Base-by-base conservation (phyloP, 306 rosid species). In the Bauhinia variegata region DNA sequence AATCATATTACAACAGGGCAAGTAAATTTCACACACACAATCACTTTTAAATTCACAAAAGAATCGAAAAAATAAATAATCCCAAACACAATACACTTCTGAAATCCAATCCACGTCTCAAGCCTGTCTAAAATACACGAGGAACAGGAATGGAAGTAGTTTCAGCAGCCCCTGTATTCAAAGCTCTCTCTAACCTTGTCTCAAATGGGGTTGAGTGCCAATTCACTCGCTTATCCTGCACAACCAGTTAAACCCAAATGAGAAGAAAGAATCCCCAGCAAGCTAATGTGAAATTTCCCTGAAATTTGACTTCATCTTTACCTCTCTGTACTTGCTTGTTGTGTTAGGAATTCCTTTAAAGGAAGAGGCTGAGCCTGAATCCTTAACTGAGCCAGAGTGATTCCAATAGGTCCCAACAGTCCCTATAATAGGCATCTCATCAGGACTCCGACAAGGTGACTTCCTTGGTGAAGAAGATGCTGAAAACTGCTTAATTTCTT, bases 241-340 rank as follows among this genome's bases (percentile, higher is more conserved):
- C 72, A 59, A 43, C 75, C 78, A 73, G 15, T 41, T 34, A 73
- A 71, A 63, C 44, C 82, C 47, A 47, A 60, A 75, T 89, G 72
- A 89, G 73, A 83, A 89, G 71, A 83, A 83, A 89, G 71, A 83
- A 83, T 69, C 65, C 76, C 54, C 41, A 68, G 56, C 72, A 68
- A 47, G 53, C 60, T 50, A 72, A 60, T 56, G 32, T 65, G 37
- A 6, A 68, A 34, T 23, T 44, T 47, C 19, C 60, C 65, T 52
- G 49, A 48, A 68, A 54, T 43, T 80, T 74, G 73, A 85, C 78
- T 79, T 64, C 74, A 53, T 38, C n/a, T 52, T 31, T 75, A 92
- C 98, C 95, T 89, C 96, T 87, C 87, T 82, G 57, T 87, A 89
- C 86, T 89, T 89, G 95, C 91, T 89, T 13, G 96, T 80, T 4